Base-by-base conservation (phyloP, 768 basidiomycete genomes). In the Panaeolus cyanescens region DNA sequence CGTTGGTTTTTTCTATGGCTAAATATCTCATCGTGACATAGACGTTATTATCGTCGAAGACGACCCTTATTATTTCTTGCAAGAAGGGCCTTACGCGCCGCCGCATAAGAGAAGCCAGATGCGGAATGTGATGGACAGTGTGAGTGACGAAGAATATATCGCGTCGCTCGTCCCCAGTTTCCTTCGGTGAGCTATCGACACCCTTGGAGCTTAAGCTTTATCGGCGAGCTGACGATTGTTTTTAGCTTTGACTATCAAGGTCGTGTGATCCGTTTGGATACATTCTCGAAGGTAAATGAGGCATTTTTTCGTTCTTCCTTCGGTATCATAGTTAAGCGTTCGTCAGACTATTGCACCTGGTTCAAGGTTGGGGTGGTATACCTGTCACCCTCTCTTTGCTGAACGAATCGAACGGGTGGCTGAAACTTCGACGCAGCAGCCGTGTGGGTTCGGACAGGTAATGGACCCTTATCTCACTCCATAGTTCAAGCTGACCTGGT, bases 1-100 rank as follows among this genome's bases (percentile, higher is more conserved):
- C n/a, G n/a, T n/a, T n/a, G n/a, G n/a, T n/a, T n/a, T n/a, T n/a
- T n/a, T n/a, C n/a, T n/a, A n/a, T n/a, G n/a, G n/a, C n/a, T n/a
- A n/a, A n/a, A n/a, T n/a, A n/a, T n/a, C 36, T 32, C 37, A 55
- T 2, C 15, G 13, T 31, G 32, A 59, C 33, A 17, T 34, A 89
- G 86, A 93, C 64, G 72, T 92, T 22, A 86, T 92, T 65, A 92
- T 92, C 61, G 85, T 90, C 58, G 91, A 93, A 76, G 92, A 94
- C 66, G 92, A 93, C 72, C 92, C 92, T 3, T 92, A 93, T 72
- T 81, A 84, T 73, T 90, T 91, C 76, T 76, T 92, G 22, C 90
- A 92, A 69, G 74, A 85, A 62, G 84, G 82, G 0, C 63, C 73
- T 1, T 92, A 89, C 70, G 68, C 78, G 6, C 81, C 79, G 5